A percentile compares a stretch with the other conserved stretches of the same genome.
phyloP scores from a whole-genome alignment of 345 rosid genomes.

The Theobroma cacao region DNA sequence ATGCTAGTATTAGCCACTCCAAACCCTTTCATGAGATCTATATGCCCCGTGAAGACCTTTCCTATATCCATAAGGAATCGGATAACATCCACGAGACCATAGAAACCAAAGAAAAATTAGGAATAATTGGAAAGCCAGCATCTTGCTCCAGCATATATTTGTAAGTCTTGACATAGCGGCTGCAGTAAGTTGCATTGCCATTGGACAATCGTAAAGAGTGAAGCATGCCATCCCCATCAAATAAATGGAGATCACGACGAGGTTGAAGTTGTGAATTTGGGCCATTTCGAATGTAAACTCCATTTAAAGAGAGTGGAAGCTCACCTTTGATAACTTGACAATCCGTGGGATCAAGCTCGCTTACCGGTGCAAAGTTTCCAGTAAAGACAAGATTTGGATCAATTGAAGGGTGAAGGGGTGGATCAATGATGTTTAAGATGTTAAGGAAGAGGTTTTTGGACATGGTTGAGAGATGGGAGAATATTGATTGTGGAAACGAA shows the following conservation, averaged over 20 bases:
- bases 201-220: slow-evolving; percentile 43
- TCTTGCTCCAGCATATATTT: too few relatives aligned
- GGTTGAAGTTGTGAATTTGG: slow-evolving; percentile 64
- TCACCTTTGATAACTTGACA: slow-evolving; percentile 46
- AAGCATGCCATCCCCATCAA: slow-evolving; percentile 74
- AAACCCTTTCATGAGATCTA: slow-evolving; percentile 41
- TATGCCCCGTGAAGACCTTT: slow-evolving; percentile 37
- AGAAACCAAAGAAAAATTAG: slow-evolving; percentile 38
- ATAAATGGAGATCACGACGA: slow-evolving; percentile 55
- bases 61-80: background rate
- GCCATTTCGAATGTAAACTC: slow-evolving; percentile 61
- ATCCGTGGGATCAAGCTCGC: slow-evolving; percentile 54
- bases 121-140: slow-evolving; percentile 46
- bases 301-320: slow-evolving; percentile 46
- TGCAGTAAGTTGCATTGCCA: slow-evolving; percentile 42
- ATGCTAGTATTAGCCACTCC: slow-evolving; percentile 58
- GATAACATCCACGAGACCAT: background rate
- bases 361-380: slow-evolving; percentile 51
- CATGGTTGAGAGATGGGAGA: background rate
- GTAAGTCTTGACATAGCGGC: slow-evolving; percentile 54
- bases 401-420: slow-evolving; percentile 36
- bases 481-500: background rate
- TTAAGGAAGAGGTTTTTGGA: slow-evolving; percentile 36
- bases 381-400: slow-evolving; percentile 46
- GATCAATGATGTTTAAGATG: slow-evolving; percentile 41